These are phyloP conservation scores for Plasmodium chabaudi DNA, from an alignment of 169 alveolate genomes.

Conservation along the genomic window DNA sequence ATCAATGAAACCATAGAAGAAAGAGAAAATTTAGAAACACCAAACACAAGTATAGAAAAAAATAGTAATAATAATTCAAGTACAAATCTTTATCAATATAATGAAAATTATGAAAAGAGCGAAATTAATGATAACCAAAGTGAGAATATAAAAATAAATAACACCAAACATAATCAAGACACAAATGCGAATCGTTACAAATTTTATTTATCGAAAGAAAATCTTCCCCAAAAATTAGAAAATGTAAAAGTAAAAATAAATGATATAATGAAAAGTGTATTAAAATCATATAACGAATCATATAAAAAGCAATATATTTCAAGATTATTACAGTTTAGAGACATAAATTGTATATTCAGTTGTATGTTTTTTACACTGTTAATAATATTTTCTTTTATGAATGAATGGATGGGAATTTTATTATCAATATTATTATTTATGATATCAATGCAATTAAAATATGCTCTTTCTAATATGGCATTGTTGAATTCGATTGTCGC, in stretches of 20 bases:
- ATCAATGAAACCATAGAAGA: slow-evolving; percentile 1
- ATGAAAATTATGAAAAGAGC: not conserved
- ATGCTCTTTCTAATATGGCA: slow-evolving; percentile 29
- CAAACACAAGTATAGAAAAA: not conserved
- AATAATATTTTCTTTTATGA: slow-evolving; percentile 56
- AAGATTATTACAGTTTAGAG: slow-evolving; percentile 54
- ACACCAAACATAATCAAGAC: no score
- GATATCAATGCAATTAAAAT: slow-evolving; percentile 66
- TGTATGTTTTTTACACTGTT: slow-evolving; percentile 57
- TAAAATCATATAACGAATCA: slow-evolving; percentile 31
- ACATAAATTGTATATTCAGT: slow-evolving; percentile 59
- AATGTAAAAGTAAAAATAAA: slow-evolving; percentile 57
- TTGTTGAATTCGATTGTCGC: slow-evolving; percentile 48
- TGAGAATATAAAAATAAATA: no score
- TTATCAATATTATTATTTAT: slow-evolving; percentile 38
- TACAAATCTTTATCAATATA: not conserved
- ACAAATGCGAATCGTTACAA: no score
- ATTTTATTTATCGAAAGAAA: slow-evolving; percentile 35
- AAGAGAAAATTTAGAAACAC: not conserved
- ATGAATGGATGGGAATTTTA: slow-evolving; percentile 38
- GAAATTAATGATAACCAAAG: no score
- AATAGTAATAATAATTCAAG: not conserved
- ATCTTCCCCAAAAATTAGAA: slow-evolving; percentile 28
- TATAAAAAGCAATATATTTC: slow-evolving; percentile 64
- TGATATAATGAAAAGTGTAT: slow-evolving; percentile 23